Conservation (phyloP, 768 basidiomycete species). For the Suillus subaureus region DNA sequence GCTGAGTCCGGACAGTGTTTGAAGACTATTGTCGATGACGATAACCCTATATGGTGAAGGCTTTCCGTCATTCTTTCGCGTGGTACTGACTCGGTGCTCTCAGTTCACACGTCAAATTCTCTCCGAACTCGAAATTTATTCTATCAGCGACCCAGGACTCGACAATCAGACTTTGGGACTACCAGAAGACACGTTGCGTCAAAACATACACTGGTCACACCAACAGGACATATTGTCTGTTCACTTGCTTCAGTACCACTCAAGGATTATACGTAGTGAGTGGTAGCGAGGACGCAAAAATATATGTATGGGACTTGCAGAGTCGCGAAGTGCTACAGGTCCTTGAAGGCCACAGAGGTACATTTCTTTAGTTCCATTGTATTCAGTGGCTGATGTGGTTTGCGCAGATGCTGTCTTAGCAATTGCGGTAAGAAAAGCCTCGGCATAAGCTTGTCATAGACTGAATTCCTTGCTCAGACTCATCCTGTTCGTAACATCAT, state of each 20-base stretch:
- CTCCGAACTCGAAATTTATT: constrained; percentile 89
- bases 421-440: constrained; percentile 57
- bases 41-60: constrained; percentile 84
- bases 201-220: constrained; percentile 91
- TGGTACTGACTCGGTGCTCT: constrained; percentile 13
- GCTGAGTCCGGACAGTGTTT: constrained; percentile 96
- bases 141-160: constrained; percentile 94
- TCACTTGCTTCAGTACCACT: constrained; percentile 62
- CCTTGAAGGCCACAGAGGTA: constrained; percentile 82
- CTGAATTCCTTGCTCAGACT: constrained; percentile 48
- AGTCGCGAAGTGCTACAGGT: constrained; percentile 73
- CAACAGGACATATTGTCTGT: constrained; percentile 84
- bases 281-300: constrained; percentile 88
- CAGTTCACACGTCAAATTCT: constrained; percentile 88
- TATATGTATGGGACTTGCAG: constrained; percentile 91
- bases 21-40: constrained; percentile 95
- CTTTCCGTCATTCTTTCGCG: constrained; percentile 17
- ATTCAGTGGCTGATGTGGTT: constrained; percentile 3
- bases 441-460: not conserved
- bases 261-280: constrained; percentile 74
- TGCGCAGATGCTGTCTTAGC: constrained; percentile 66
- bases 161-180: constrained; percentile 93
- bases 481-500: constrained; percentile 77
- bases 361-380: constrained; percentile 11
- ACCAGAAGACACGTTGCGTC: constrained; percentile 84